Base-by-base conservation (phyloP, 176 grass and related monocot genomes). In the Ensete ventricosum region DNA sequence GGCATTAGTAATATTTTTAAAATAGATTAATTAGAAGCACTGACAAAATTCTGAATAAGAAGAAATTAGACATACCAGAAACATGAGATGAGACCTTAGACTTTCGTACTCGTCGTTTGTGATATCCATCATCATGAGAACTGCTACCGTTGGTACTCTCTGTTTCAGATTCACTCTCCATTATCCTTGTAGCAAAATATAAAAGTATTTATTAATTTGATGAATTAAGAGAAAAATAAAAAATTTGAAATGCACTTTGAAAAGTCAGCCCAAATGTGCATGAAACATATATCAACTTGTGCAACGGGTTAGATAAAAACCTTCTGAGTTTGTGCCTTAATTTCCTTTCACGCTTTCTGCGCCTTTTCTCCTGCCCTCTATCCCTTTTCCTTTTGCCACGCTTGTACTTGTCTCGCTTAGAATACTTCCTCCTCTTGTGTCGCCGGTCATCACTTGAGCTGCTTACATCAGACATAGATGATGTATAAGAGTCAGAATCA, bases 381-480 rank as follows among this genome's bases (percentile, higher is more conserved):
- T 94, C 96, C 55, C 82, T 89, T 80, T 85, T 95, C 82, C 96
- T 82, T 83, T 79, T 95, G 71, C 78, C 74, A 68, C 74, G 88
- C 82, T 91, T 99, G 64, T 73, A 73, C 69, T 99, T 98, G 43
- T 87, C 87, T 81, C 75, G 88, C 74, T 78, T 99, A 1, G 82
- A 87, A 55, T 81, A 79, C 63, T 79, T 93, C 86, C 82, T 99
- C 78, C 70, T 83, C 29, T 62, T 83, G 76, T 71, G 89, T 70
- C 86, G 86, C 60, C 87, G 74, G 50, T 95, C 96, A 82, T 91
- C 88, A 82, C 90, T 94, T 85, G 96, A 99, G 60, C 88, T 93
- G 72, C 96, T 99, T 69, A 91, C 53, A 81, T 91, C 91, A 57
- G 96, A 91, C 22, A 76, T 80, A 19, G 88, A 85, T 52, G 87